Conservation (phyloP, 768 basidiomycete genomes). For the Phaffia tasmanica region DNA sequence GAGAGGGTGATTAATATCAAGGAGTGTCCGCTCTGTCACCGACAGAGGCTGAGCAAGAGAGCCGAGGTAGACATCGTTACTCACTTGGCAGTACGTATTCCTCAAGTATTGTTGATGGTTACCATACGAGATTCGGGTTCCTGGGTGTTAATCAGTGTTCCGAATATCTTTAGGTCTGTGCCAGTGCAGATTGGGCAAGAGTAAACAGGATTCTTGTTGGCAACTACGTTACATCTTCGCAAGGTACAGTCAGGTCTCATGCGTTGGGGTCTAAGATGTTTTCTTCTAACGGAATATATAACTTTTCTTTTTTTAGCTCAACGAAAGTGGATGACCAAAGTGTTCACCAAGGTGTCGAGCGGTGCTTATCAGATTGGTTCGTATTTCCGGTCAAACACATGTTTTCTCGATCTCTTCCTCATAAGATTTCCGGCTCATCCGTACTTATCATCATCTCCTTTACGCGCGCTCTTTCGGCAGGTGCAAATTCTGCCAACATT, state of each 20-base stretch:
- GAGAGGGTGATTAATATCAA: conserved; percentile 89
- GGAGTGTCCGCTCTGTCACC: conserved; percentile 86
- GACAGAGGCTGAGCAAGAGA: conserved; percentile 69
- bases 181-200: conserved; percentile 80
- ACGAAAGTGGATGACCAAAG: conserved; percentile 90
- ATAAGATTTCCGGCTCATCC: background rate
- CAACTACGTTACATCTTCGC: conserved; percentile 73
- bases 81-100: conserved; percentile 58
- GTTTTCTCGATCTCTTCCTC: background rate
- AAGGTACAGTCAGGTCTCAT: no score
- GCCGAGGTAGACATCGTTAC: conserved; percentile 92
- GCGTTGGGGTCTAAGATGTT: background rate
- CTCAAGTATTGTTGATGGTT: background rate
- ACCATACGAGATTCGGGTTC: background rate
- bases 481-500: conserved; percentile 95
- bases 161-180: conserved; percentile 49
- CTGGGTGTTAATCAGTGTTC: background rate
- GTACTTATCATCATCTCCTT: background rate
- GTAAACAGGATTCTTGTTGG: conserved; percentile 83
- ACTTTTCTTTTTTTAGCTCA: conserved; percentile 60
- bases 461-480: conserved; percentile 69
- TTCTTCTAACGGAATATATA: background rate
- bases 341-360: conserved; percentile 45
- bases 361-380: no score
- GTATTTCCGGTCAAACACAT: conserved; percentile 45